Evolutionary conservation across 345 rosid genomes (phyloP).

Genomic region (Diplotaxis tenuifolia): DNA sequence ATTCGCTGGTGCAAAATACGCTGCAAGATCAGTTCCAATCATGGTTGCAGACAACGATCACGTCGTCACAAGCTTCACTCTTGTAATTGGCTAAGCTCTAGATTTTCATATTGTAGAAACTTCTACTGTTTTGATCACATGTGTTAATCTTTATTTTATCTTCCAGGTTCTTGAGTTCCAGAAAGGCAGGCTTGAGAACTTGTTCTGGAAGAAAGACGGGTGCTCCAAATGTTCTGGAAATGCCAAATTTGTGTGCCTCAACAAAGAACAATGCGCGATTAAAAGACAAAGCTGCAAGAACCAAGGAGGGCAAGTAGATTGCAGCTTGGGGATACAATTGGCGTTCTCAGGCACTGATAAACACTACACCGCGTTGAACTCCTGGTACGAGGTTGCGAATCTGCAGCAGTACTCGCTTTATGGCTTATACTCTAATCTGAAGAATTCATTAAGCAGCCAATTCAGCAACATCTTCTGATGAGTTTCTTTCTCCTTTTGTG

Average conservation of each 20-base stretch:
- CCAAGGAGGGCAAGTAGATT: conserved; percentile 73
- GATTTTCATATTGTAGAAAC: background rate
- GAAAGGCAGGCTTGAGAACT: conserved; percentile 89
- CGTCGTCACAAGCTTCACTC: conserved; percentile 88
- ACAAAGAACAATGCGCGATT: conserved; percentile 83
- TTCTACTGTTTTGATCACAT: background rate
- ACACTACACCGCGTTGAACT: conserved; percentile 73
- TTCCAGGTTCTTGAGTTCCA: conserved; percentile 83
- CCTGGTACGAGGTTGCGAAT: conserved; percentile 96
- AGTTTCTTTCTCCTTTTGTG: conserved; percentile 12
- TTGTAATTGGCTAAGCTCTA: conserved; percentile 51
- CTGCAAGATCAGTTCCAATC: conserved; percentile 81
- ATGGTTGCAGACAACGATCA: conserved; percentile 72
- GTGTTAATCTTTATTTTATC: background rate
- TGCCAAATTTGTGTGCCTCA: conserved; percentile 68
- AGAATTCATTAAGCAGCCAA: conserved; percentile 64
- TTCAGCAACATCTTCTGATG: conserved; percentile 60
- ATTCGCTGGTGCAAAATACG: conserved; percentile 94
- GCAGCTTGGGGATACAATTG: conserved; percentile 90
- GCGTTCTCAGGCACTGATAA: conserved; percentile 98
- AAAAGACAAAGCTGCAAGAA: conserved; percentile 59
- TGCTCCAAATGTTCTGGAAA: conserved; percentile 73
- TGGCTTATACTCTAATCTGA: conserved; percentile 77
- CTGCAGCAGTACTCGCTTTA: conserved; percentile 91
- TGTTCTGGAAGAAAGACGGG: conserved; percentile 95